Base-by-base conservation (phyloP, 2,329 filamentous ascomycete species). In the Calonectria naviculata region DNA sequence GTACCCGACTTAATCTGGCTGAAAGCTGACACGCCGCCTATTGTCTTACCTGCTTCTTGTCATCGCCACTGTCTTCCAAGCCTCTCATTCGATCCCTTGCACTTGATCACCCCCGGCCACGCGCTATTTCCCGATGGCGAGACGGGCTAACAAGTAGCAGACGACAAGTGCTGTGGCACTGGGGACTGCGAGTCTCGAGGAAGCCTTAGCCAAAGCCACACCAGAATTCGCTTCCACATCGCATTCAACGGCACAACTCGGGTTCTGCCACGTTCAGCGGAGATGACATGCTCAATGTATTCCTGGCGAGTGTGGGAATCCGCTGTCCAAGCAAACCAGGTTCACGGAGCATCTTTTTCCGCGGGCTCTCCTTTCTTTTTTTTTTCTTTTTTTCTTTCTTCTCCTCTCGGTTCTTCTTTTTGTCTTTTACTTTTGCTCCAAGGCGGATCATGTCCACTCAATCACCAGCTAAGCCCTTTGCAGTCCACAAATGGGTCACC, bases 381-480 rank as follows among this genome's bases (percentile, higher is more conserved):
- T 28, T 31, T 41, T 52, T 36, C 65, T 38, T 21, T 56, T 68
- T 36, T 15, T 17, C 46, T 54, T 28, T 28, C 17, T 17, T 38
- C 46, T 28, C 21, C 17, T 47, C 24, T 52, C 26, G 26, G 8
- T 17, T 31, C 36, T 44, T 44, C 54, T 29, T 41, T 34, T 41
- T 52, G 42, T 34, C n/a, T 67, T 47, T 34, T 61, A 28, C 31
- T 38, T 56, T 46, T 56, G 52, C 26, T 34, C 19, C 41, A 62
- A 68, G 38, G 56, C 47, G 66, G 58, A 68, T 46, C 46, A 64
- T 34, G 38, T 38, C 62, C 52, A 67, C 31, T 44, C 17, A n/a
- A n/a, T 44, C 29, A 47, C 68, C 49, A 42, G 47, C 72, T 61
- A 70, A 56, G 52, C 71, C 65, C 15, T 65, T 70, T 70, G 31